Base-by-base conservation (phyloP, 495 filamentous ascomycete genomes). In the Neurospora sp. region DNA sequence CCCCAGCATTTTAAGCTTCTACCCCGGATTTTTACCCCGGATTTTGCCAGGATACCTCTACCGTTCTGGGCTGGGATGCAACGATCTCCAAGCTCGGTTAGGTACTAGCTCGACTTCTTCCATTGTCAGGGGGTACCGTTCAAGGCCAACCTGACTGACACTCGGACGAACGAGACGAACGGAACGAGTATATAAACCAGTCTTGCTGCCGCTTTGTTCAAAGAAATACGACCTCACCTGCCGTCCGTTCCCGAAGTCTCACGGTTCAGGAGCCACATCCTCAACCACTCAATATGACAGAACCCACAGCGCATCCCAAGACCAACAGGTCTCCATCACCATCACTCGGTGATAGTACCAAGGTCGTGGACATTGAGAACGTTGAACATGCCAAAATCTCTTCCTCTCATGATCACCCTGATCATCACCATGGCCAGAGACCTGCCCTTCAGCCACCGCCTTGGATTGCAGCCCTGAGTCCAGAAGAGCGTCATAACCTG, bases 391-490 rank as follows among this genome's bases (percentile, higher is more conserved):
- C 54, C 28, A 19, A 34, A 66, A 34, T 15, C 3, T 8, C 54
- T 66, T 8, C 28, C 2, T 66, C 54, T 17, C 24, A 17, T 66
- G 54, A 36, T 17, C 13, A 66, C 6, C 54, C 54, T 34, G 54
- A 34, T 2, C 54, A 31, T 66, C 45, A 54, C 9, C 45, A 28
- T 54, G 24, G 31, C 15, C 54, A 66, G 48, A 59, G 2, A 28
- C 9, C 48, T 0, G 54, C 54, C 3, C 76, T 80, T 5, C 76
- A 88, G 74, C 82, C 86, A 1, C 88, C 88, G 0, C 80, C 81
- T 39, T 85, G 84, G 70, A 84, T 90, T 70, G 81, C 78, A 43
- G 79, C 81, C 45, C 72, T 89, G 72, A 81, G 83, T 0, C 76
- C 82, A 0, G 87, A 86, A 73, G 84, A 89, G 74, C 86, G 87